phyloP scores from a whole-genome alignment of 345 rosid genomes.

The Eutrema heterophyllum region DNA sequence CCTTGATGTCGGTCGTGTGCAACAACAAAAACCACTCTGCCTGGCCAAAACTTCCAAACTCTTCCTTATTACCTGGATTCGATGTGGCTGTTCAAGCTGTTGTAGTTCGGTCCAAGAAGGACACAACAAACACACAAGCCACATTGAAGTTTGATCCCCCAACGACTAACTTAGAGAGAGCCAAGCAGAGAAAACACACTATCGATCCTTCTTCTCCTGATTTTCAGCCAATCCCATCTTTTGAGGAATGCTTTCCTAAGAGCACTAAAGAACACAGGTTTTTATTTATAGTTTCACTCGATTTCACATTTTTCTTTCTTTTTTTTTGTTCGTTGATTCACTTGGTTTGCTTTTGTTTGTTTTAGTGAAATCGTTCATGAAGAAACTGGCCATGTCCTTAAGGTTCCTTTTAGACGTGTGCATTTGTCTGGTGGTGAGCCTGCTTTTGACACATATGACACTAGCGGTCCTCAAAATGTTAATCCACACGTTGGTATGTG shows the following conservation, averaged over 20 bases:
- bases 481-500: conserved; percentile 64
- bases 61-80: conserved; percentile 57
- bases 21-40: conserved; percentile 51
- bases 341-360: not conserved
- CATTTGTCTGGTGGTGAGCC: conserved; percentile 87
- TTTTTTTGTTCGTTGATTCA: not conserved
- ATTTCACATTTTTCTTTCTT: not conserved
- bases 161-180: conserved; percentile 44
- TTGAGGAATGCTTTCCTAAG: conserved; percentile 84
- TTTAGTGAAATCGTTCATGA: conserved; percentile 78
- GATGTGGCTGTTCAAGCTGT: conserved; percentile 46
- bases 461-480: conserved; percentile 92
- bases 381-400: conserved; percentile 76
- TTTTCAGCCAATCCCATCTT: conserved; percentile 81
- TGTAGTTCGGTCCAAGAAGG: conserved; percentile 42
- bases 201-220: conserved; percentile 90
- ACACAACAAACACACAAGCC: conserved; percentile 44
- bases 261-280: conserved; percentile 82
- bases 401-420: conserved; percentile 86
- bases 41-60: conserved; percentile 41
- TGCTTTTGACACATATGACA: conserved; percentile 78
- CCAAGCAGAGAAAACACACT: conserved; percentile 62
- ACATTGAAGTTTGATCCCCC: conserved; percentile 81
- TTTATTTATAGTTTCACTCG: not conserved
- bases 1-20: conserved; percentile 46